A percentile compares a stretch with the other conserved stretches of the same genome.
Conservation (phyloP, 1,139 yeast species). For the Wickerhamomyces sp. region DNA sequence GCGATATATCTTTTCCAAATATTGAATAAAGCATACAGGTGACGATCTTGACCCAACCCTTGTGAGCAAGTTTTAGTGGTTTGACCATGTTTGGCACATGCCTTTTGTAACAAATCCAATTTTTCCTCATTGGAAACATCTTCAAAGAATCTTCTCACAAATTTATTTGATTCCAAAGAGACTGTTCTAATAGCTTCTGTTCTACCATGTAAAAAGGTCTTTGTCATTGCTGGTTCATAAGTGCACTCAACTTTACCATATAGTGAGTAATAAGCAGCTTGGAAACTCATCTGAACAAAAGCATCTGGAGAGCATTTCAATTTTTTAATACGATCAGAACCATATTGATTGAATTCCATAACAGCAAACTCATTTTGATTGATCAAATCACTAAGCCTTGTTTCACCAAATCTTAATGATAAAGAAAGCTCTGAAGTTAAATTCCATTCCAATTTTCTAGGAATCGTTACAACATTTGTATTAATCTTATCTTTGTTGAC, state of each 20-base stretch:
- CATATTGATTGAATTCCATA: conserved; percentile 71
- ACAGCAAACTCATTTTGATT: conserved; percentile 87
- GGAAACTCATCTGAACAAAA: conserved; percentile 90
- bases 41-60: conserved; percentile 90
- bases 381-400: conserved; percentile 79
- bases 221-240: conserved; percentile 96
- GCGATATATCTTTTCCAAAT: conserved; percentile 77
- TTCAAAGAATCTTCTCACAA: conserved; percentile 83
- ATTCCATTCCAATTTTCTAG: conserved; percentile 87
- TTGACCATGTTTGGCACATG: conserved; percentile 65
- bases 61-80: conserved; percentile 65
- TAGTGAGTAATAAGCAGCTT: conserved; percentile 85
- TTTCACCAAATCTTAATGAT: conserved; percentile 86
- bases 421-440: conserved; percentile 72
- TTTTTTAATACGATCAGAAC: conserved; percentile 72
- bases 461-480: conserved; percentile 53
- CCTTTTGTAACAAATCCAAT: conserved; percentile 54
- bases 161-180: conserved; percentile 71
- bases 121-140: conserved; percentile 56
- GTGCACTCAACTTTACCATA: conserved; percentile 93
- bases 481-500: conserved; percentile 33
- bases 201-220: conserved; percentile 79
- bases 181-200: conserved; percentile 91
- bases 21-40: conserved; percentile 80
- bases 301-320: conserved; percentile 95